Base-by-base conservation (phyloP, 2,329 filamentous ascomycete species). In the Alternaria ethzedia region DNA sequence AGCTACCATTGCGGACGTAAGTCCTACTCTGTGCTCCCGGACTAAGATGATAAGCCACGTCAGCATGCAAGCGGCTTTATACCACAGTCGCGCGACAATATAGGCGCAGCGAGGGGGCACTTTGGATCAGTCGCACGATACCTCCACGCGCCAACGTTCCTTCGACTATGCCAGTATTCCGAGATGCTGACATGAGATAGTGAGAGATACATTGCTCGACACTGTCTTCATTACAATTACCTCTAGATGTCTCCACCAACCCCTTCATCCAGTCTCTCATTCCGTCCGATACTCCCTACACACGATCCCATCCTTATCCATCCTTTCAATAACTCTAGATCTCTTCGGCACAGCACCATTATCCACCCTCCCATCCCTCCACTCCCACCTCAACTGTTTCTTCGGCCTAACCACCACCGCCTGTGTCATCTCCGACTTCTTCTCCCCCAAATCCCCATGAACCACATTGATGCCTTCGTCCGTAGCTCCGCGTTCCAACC, bases 401-500 rank as follows among this genome's bases (percentile, higher is more conserved):
- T 62, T 52, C 23, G 50, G 28, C 46, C 60, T 59, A 6, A 50
- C 26, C 36, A 41, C 56, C 6, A 47, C 17, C 17, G 47, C 30
- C 17, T 59, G 57, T 20, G 45, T 41, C 25, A 52, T 26, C 32
- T 64, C 61, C 5, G 47, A 28, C 20, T 50, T 57, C 41, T 61
- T 51, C 23, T 47, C 44, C 6, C 61, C 57, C 15, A 64, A 20
- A 45, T 65, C 60, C 11, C 54, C 62, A 23, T 64, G 44, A 44
- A 52, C 46, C 26, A 65, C 36, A 21, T 57, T 17, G 2, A 55
- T 28, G 6, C 43, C 47, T 5, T 57, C 26, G 28, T 60, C n/a
- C 28, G 12, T 7, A 25, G 56, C 61, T 9, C 66, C 66, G 21
- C 58, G 57, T n/a, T 70, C 66, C 45, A 72, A 25, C 70, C 70